These are phyloP conservation scores for Mucor saturninus DNA, from an alignment of 371 early-diverging fungal genomes.

Conservation along the genomic window DNA sequence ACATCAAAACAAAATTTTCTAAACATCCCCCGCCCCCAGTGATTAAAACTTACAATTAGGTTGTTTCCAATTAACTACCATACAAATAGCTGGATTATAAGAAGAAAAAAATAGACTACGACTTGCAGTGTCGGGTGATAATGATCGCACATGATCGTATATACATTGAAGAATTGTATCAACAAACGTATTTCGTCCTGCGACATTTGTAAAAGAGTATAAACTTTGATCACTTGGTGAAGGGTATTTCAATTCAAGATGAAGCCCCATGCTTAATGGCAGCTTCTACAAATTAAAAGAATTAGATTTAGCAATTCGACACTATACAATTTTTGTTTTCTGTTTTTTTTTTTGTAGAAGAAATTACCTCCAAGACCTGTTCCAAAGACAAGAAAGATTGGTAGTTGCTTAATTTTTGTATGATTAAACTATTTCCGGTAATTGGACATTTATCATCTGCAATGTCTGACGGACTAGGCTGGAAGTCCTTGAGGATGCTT, in stretches of 20 bases:
- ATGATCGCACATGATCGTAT: constrained; percentile 65
- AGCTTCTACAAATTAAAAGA: constrained; percentile 53
- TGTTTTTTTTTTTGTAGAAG: not conserved
- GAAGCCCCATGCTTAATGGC: constrained; percentile 78
- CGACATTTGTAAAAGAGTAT: constrained; percentile 60
- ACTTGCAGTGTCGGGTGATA: constrained; percentile 37
- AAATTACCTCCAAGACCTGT: constrained; percentile 73
- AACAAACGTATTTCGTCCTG: constrained; percentile 78
- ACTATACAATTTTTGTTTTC: not conserved
- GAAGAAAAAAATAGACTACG: constrained; percentile 77
- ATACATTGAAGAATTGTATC: constrained; percentile 84
- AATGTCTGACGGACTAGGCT: not conserved
- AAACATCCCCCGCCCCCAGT: too few species aligned
- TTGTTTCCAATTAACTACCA: constrained; percentile 96
- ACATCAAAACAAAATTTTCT: not conserved
- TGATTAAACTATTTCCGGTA: constrained; percentile 43
- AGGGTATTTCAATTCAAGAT: constrained; percentile 86
- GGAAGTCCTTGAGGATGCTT: constrained; percentile 21
- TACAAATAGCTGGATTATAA: constrained; percentile 89
- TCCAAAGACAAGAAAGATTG: constrained; percentile 73
- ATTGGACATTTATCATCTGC: constrained; percentile 29
- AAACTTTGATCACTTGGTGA: constrained; percentile 61
- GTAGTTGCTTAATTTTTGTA: constrained; percentile 43
- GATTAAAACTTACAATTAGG: constrained; percentile 79
- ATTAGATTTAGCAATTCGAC: not conserved